These are phyloP conservation scores for Dalbergia cochinchinensis DNA, from an alignment of 306 rosid genomes.

Conservation along the genomic window DNA sequence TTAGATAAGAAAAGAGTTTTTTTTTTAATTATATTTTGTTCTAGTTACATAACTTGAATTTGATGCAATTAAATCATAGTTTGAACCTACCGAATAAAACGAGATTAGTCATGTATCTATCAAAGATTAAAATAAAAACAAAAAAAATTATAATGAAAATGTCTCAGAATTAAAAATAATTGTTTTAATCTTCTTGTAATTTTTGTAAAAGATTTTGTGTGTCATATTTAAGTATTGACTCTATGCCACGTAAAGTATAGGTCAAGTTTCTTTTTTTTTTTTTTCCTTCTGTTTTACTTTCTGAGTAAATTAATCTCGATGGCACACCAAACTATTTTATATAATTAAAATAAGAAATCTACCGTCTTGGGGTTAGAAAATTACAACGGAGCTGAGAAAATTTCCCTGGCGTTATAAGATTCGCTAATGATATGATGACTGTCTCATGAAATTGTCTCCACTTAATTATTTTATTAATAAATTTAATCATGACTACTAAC, in stretches of 20 bases:
- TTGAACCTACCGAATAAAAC: too few relatives aligned
- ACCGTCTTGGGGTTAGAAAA: background rate
- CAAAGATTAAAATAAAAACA: too few relatives aligned
- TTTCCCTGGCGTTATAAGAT: background rate
- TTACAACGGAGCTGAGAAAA: background rate
- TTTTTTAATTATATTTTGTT: too few relatives aligned
- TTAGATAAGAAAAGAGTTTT: too few relatives aligned
- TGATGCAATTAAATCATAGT: too few relatives aligned
- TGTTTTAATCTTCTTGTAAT: too few relatives aligned
- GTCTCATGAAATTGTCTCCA: slow-evolving; percentile 1
- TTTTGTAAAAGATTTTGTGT: background rate
- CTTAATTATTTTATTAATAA: background rate
- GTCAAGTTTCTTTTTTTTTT: background rate
- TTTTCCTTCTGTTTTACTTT: background rate
- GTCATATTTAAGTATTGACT: slow-evolving; percentile 2
- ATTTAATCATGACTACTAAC: background rate
- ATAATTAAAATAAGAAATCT: background rate
- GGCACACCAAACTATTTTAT: background rate
- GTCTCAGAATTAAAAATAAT: background rate
- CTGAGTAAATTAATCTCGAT: background rate
- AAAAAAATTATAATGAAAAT: background rate
- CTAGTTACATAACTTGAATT: too few relatives aligned
- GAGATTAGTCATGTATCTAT: too few relatives aligned
- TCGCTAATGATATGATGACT: background rate
- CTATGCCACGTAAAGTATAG: background rate